Conservation (phyloP, 345 rosid genomes). For the Ceriops tagal region DNA sequence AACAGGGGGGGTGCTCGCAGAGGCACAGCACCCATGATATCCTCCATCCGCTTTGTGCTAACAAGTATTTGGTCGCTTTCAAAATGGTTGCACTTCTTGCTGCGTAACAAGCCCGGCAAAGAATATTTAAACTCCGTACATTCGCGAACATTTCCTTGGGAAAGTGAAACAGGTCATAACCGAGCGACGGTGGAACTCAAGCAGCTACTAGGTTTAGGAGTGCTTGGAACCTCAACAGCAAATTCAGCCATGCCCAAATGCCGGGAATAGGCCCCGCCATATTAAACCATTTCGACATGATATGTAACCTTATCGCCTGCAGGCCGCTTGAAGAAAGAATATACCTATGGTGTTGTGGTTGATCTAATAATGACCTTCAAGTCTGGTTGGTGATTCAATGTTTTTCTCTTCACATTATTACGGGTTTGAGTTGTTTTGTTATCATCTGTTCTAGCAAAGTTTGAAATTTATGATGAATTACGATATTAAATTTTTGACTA, state of each 20-base stretch:
- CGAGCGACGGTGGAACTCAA: background rate
- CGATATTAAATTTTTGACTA: too few relatives aligned
- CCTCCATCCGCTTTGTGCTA: background rate
- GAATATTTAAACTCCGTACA: background rate
- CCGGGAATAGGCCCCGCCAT: background rate
- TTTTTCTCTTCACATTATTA: too few relatives aligned
- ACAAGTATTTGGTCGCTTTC: background rate
- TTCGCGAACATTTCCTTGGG: background rate
- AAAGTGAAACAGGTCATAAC: conserved; percentile 1
- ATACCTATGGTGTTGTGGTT: background rate
- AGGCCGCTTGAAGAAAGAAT: background rate
- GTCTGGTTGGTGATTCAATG: too few relatives aligned
- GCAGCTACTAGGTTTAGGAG: background rate
- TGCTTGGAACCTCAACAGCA: background rate
- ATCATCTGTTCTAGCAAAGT: too few relatives aligned
- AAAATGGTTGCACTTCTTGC: background rate
- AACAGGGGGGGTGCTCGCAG: background rate
- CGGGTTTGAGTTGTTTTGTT: background rate
- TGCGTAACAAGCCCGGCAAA: background rate
- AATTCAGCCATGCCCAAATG: background rate
- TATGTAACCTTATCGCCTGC: background rate
- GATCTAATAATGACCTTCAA: background rate
- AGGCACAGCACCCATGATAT: background rate
- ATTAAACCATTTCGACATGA: background rate
- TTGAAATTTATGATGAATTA: too few relatives aligned